These are phyloP conservation scores for Penicillium capsulatum DNA, from an alignment of 2,329 filamentous ascomycete species.

Conservation along the genomic window DNA sequence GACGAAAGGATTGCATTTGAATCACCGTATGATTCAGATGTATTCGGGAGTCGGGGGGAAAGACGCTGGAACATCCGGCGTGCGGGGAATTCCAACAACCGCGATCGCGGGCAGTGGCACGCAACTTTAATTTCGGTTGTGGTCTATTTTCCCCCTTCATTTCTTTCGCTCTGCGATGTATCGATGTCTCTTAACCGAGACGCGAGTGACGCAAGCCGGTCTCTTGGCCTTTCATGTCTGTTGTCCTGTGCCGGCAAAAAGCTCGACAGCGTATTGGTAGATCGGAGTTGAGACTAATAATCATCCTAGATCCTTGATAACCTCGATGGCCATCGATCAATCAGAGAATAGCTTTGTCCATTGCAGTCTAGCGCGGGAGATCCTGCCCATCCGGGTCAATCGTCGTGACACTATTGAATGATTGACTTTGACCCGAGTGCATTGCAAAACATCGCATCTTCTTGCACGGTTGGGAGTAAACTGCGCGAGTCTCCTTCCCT, in stretches of 20 bases:
- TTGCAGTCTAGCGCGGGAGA: no score
- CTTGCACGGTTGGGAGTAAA: no score
- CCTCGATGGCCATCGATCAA: no score
- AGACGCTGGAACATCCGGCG: conserved; percentile 1
- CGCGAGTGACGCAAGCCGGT: conserved; percentile 23
- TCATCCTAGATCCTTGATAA: no score
- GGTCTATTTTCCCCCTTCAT: neutral
- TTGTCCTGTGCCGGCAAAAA: neutral
- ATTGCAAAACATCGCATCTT: no score
- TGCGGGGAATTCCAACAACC: conserved; percentile 9
- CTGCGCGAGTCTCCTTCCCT: conserved; percentile 4
- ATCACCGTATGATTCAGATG: no score
- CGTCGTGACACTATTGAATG: no score
- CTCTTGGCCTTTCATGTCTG: conserved; percentile 9
- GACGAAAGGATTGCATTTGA: no score
- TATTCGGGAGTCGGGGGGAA: no score
- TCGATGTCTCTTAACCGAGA: conserved; percentile 9
- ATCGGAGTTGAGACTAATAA: neutral
- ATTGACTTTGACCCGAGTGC: no score
- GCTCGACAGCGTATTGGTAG: neutral
- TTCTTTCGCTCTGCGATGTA: conserved; percentile 3
- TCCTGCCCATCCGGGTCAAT: no score
- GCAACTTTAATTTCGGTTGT: conserved; percentile 19
- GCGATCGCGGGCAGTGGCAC: conserved; percentile 12
- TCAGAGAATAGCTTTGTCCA: no score